These are phyloP conservation scores for Rhipidocladum racemiflorum DNA, from an alignment of 176 grass and related monocot species.

Conservation along the genomic window DNA sequence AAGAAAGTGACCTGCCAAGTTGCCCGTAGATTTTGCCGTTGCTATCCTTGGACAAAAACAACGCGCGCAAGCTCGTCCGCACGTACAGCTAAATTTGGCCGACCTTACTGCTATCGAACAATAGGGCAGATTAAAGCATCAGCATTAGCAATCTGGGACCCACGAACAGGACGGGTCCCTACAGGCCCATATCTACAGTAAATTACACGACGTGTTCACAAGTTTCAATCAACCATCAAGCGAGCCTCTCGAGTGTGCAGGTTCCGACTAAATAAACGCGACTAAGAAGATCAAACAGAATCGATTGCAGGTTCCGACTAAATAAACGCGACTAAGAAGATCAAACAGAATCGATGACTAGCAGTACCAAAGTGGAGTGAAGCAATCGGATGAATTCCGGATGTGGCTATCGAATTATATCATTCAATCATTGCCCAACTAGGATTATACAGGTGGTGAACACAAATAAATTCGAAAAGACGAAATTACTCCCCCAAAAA, in stretches of 20 bases:
- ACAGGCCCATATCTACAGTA: slow-evolving; percentile 16
- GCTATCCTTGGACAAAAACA: too few species aligned
- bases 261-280: slow-evolving; percentile 4
- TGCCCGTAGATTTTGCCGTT: too few species aligned
- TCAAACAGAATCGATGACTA: not conserved
- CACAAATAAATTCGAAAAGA: not conserved
- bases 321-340: not conserved
- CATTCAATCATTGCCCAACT: not conserved
- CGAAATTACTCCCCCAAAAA: not conserved
- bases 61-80: too few species aligned
- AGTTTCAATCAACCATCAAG: not conserved
- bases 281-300: not conserved
- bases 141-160: slow-evolving; percentile 25
- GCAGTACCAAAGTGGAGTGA: not conserved
- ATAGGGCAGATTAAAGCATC: too few species aligned
- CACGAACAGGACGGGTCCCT: slow-evolving; percentile 24
- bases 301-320: not conserved
- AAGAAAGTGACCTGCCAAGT: too few species aligned
- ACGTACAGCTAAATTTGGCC: too few species aligned
- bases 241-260: not conserved
- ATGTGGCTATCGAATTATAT: not conserved
- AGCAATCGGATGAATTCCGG: not conserved
- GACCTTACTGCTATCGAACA: too few species aligned
- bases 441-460: slow-evolving; percentile 16
- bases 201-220: slow-evolving; percentile 9